Conservation (phyloP, 176 grass and related monocot species). For the Carex scoparia region DNA sequence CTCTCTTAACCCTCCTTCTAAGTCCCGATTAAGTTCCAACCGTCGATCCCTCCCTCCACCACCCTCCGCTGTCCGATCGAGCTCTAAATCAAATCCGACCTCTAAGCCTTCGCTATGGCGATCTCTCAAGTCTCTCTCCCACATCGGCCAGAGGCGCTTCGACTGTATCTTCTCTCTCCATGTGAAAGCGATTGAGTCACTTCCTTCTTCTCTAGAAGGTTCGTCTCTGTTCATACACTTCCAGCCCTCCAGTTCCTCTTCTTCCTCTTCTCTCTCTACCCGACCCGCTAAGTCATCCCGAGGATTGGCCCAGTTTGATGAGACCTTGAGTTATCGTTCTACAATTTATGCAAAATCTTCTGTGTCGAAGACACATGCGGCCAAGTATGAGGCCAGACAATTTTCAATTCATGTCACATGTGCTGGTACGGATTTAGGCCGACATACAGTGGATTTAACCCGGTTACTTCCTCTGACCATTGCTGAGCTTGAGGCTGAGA, state of each 20-base stretch:
- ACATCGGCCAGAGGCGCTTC: constrained; percentile 76
- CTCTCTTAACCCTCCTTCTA: constrained; percentile 52
- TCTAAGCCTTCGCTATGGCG: constrained; percentile 32
- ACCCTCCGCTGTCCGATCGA: constrained; percentile 21
- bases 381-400: constrained; percentile 82
- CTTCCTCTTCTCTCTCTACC: constrained; percentile 33
- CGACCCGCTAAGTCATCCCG: constrained; percentile 38
- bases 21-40: constrained; percentile 24
- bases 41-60: constrained; percentile 55
- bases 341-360: constrained; percentile 47
- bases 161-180: constrained; percentile 80
- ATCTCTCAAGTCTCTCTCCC: constrained; percentile 74
- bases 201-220: constrained; percentile 54
- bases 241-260: constrained; percentile 40
- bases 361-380: constrained; percentile 33
- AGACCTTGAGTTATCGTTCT: constrained; percentile 58
- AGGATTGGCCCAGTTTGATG: constrained; percentile 58
- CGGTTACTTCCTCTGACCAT: constrained; percentile 61
- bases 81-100: constrained; percentile 28
- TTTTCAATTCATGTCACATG: constrained; percentile 52
- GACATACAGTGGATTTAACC: constrained; percentile 68
- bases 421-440: constrained; percentile 60
- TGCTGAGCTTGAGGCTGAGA: constrained; percentile 60
- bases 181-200: constrained; percentile 70
- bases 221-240: constrained; percentile 53